Evolutionary conservation across 371 early-diverging fungal genomes (phyloP).

Genomic region (Scutellospora calospora): DNA sequence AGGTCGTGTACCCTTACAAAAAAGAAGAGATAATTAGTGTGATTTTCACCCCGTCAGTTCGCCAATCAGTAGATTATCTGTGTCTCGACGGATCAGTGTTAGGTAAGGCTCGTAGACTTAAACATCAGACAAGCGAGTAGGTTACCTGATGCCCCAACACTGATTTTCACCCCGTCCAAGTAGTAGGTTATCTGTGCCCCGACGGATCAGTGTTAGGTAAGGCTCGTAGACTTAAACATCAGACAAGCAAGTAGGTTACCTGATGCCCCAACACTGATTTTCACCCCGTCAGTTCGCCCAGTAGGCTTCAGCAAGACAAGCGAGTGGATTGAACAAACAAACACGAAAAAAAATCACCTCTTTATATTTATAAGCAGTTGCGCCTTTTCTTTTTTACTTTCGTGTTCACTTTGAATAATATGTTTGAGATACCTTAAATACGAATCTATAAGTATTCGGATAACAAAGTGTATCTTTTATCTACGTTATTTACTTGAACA

Average conservation of each 20-base stretch:
- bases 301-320: not conserved
- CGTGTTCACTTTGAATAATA: constrained; percentile 28
- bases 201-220: constrained; percentile 15
- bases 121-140: constrained; percentile 33
- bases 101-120: constrained; percentile 33
- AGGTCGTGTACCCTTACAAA: constrained; percentile 22
- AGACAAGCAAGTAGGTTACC: constrained; percentile 32
- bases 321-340: not conserved
- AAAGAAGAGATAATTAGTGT: constrained; percentile 22
- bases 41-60: constrained; percentile 25
- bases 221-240: constrained; percentile 31
- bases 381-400: constrained; percentile 27
- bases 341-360: too few relatives aligned
- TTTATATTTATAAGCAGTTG: not conserved
- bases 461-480: too few relatives aligned
- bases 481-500: too few relatives aligned
- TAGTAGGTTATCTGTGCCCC: constrained; percentile 24
- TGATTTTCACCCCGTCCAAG: not conserved
- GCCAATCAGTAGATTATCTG: constrained; percentile 13
- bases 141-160: constrained; percentile 25
- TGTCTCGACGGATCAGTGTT: constrained; percentile 19
- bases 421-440: constrained; percentile 24
- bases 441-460: constrained; percentile 24
- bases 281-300: not conserved
- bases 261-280: constrained; percentile 29